Evolutionary conservation across 2,329 filamentous ascomycete species (phyloP).

Genomic region (Xylaria sp.): DNA sequence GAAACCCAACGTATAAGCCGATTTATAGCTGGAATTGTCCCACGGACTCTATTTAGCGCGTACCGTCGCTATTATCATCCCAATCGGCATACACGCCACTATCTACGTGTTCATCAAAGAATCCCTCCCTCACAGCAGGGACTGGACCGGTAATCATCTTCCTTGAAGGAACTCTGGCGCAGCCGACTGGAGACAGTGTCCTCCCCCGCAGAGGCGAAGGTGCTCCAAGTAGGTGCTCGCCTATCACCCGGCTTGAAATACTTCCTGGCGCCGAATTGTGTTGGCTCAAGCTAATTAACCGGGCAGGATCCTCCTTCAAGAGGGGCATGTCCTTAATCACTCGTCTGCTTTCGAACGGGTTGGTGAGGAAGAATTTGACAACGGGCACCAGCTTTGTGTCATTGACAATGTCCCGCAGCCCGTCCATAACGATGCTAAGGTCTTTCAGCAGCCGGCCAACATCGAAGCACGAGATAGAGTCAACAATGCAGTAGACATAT

Average conservation of each 20-base stretch:
- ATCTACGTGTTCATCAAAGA: background rate
- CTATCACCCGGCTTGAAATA: conserved; percentile 9
- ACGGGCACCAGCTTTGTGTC: conserved; percentile 2
- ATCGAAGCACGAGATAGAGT: conserved; percentile 6
- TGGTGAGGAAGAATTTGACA: background rate
- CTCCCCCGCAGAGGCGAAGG: conserved; percentile 3
- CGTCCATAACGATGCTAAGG: conserved; percentile 4
- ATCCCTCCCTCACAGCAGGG: background rate
- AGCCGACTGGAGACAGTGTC: background rate
- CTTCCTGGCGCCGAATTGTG: background rate
- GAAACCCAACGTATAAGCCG: no score
- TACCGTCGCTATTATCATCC: conserved; percentile 4
- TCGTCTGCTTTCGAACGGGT: conserved; percentile 6
- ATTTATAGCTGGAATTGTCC: no score
- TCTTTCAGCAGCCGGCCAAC: background rate
- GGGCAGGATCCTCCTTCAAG: background rate
- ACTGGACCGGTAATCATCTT: background rate
- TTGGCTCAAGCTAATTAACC: background rate
- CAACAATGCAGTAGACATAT: background rate
- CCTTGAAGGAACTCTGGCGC: conserved; percentile 1
- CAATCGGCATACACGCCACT: background rate
- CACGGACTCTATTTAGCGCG: background rate
- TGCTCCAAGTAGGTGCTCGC: background rate
- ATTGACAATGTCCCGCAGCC: conserved; percentile 4
- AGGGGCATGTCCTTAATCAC: background rate